These are phyloP conservation scores for Fusarium falciforme DNA, from an alignment of 2,329 filamentous ascomycete species.

Conservation along the genomic window DNA sequence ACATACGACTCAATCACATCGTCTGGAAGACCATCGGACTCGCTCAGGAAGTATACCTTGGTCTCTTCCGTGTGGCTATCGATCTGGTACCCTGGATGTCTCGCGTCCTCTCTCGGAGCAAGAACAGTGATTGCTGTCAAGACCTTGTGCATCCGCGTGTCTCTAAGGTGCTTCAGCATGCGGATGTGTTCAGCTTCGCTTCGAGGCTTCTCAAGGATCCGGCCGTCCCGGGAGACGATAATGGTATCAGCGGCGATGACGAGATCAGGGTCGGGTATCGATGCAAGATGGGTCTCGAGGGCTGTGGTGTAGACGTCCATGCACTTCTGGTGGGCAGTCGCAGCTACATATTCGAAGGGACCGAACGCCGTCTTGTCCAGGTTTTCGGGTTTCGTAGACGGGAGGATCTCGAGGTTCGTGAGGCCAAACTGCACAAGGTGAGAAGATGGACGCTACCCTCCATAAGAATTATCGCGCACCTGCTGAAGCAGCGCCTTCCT, in stretches of 20 bases:
- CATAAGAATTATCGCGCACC: conserved; percentile 51
- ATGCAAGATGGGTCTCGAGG: conserved; percentile 56
- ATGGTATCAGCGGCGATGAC: conserved; percentile 94
- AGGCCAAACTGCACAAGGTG: conserved; percentile 74
- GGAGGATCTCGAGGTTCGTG: conserved; percentile 82
- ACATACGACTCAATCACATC: conserved; percentile 85
- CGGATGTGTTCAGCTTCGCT: conserved; percentile 82
- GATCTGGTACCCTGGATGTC: conserved; percentile 86
- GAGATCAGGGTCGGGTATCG: conserved; percentile 77
- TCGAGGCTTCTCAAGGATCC: conserved; percentile 91
- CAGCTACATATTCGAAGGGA: conserved; percentile 90
- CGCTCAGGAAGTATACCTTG: conserved; percentile 83
- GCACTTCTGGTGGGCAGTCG: conserved; percentile 87
- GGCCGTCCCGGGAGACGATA: conserved; percentile 79
- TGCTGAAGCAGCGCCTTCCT: conserved; percentile 83
- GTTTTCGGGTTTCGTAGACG: conserved; percentile 87
- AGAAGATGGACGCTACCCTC: conserved; percentile 2
- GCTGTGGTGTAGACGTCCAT: conserved; percentile 73
- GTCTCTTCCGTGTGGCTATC: conserved; percentile 90
- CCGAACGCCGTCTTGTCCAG: conserved; percentile 79
- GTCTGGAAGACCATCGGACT: conserved; percentile 70
- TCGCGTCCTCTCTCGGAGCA: conserved; percentile 81
- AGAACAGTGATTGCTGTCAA: conserved; percentile 89
- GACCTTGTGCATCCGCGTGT: conserved; percentile 82
- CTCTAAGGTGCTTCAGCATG: conserved; percentile 86